phyloP scores from a whole-genome alignment of 495 filamentous ascomycete genomes.

The Neurospora hispaniola region DNA sequence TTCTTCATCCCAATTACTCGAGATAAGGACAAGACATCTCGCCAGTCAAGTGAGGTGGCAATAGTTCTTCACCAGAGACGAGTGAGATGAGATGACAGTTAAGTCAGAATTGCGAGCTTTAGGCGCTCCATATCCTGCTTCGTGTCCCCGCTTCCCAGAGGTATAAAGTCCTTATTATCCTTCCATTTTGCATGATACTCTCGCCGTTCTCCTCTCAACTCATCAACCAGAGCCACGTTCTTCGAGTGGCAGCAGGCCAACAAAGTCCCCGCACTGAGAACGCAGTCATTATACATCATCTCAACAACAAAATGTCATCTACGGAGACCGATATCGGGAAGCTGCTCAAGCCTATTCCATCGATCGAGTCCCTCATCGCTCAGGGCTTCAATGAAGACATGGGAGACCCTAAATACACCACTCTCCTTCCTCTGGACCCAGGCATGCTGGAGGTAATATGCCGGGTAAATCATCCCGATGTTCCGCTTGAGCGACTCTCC shows the following conservation, averaged over 20 bases:
- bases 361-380: neutral
- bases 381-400: neutral
- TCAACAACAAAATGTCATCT: neutral
- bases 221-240: neutral
- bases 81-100: neutral
- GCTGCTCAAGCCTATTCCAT: neutral
- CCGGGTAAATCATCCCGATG: neutral
- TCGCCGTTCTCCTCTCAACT: neutral
- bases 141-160: neutral
- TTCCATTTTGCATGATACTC: neutral
- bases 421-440: neutral
- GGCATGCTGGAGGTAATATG: neutral
- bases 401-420: neutral
- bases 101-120: neutral
- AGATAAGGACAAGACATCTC: neutral
- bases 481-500: neutral
- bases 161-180: neutral
- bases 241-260: neutral
- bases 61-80: neutral
- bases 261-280: neutral
- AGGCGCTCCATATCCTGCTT: accelerated
- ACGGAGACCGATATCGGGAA: neutral
- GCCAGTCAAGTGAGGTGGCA: too few relatives aligned
- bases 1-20: neutral
- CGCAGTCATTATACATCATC: neutral